phyloP scores from a whole-genome alignment of 2,329 filamentous ascomycete genomes.

The Myriosclerotinia scirpicola region DNA sequence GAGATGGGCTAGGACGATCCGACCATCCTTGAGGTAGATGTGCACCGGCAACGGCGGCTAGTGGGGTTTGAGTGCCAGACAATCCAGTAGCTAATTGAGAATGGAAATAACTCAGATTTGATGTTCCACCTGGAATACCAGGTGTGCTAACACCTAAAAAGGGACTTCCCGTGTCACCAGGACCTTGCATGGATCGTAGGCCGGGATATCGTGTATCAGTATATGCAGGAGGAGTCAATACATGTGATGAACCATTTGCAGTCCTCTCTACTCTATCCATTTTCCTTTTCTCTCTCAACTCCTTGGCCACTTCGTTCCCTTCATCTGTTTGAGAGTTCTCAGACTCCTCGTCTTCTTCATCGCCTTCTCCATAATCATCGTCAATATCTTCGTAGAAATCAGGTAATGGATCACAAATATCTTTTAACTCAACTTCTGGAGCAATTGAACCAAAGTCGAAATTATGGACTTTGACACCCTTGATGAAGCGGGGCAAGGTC shows the following conservation, averaged over 20 bases:
- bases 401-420: constrained; percentile 90
- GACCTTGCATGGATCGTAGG: constrained; percentile 34
- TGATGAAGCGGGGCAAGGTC: constrained; percentile 90
- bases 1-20: constrained; percentile 35
- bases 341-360: constrained; percentile 45
- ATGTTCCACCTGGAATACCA: constrained; percentile 68
- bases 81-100: constrained; percentile 69
- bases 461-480: constrained; percentile 88
- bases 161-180: constrained; percentile 52
- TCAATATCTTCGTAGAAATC: constrained; percentile 92
- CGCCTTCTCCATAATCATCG: constrained; percentile 59
- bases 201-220: constrained; percentile 45
- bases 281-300: constrained; percentile 41
- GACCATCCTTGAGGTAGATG: constrained; percentile 57
- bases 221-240: constrained; percentile 41
- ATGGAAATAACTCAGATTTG: constrained; percentile 81
- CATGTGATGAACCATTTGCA: constrained; percentile 32
- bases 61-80: constrained; percentile 74
- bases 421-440: constrained; percentile 88
- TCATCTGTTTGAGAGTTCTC: constrained; percentile 23
- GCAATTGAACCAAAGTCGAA: constrained; percentile 87
- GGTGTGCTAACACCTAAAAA: constrained; percentile 62
- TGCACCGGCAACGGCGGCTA: constrained; percentile 76
- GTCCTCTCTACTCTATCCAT: constrained; percentile 42
- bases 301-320: constrained; percentile 30